Base-by-base conservation (phyloP, 306 rosid genomes). In the Vigna reflexopilosa region DNA sequence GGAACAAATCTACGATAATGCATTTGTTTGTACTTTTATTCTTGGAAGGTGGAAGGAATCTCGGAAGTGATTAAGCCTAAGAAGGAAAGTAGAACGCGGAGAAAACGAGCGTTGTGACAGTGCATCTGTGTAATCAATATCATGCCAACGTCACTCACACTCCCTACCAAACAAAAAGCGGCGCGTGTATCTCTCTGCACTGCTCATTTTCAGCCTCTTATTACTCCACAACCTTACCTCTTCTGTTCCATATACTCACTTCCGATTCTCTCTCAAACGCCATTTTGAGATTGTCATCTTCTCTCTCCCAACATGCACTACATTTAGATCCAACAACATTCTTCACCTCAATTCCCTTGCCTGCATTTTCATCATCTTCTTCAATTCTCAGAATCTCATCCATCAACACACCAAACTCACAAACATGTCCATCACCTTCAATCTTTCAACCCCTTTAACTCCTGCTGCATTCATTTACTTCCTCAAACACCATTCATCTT, bases 121-220 rank as follows among this genome's bases (percentile, higher is more conserved):
- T 34, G 38, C 38, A 34, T 0, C 9, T 50, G 45, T 26, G 17
- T 15, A 36, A 70, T 61, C 28, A 26, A 26, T 26, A 26, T 26
- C 28, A 26, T 40, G 45, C 2, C 45, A 10, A 40, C 9, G 45
- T 40, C 45, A 40, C 11, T 6, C 2, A 6, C 84, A 71, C 73
- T 40, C 45, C 2, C 4, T 42, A 42, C 6, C 82, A 69, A 58
- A 34, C 26, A 71, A 71, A 80, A 55, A 58, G 67, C 75, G 77
- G 68, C 74, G 85, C 78, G 83, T 77, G 70, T 50, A 73, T 67
- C 67, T 81, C 51, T 79, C 70, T 17, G 22, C 9, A 13, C 44
- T 19, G 72, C 78, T 67, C 36, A 55, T 66, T 79, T 73, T 11
- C 62, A 72, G 58, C 73, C 67, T 79, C 49, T 17, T 13, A 26